Conservation (phyloP, 257 asterid genomes). For the Ehretia macrophylla region DNA sequence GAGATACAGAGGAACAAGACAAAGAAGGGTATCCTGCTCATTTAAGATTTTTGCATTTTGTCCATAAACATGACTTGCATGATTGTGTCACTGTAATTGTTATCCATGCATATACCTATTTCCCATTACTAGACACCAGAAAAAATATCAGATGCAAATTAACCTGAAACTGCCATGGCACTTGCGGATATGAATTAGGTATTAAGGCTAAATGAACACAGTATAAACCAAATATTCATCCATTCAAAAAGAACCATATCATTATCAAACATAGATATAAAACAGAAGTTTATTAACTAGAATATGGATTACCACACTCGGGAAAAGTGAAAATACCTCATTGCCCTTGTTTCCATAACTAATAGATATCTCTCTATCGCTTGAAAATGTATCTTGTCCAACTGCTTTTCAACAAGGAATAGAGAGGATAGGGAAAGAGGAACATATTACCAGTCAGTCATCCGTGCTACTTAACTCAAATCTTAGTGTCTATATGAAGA, state of each 20-base stretch:
- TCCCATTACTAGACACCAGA: too few species aligned
- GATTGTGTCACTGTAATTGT: too few species aligned
- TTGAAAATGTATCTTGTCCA: conserved; percentile 39
- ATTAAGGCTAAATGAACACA: too few species aligned
- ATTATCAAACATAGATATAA: not conserved
- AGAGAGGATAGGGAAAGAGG: conserved; percentile 13
- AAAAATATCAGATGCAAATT: not conserved
- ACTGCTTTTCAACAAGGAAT: conserved; percentile 30
- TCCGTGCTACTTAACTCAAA: conserved; percentile 4
- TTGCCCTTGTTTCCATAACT: conserved; percentile 96
- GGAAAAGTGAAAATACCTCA: conserved; percentile 55
- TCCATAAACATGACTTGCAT: too few species aligned
- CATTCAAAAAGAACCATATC: not conserved
- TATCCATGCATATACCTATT: too few species aligned
- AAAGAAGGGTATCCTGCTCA: too few species aligned
- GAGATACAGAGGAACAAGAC: too few species aligned
- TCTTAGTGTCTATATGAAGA: not conserved
- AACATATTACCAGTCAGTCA: conserved; percentile 13
- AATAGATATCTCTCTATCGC: conserved; percentile 72
- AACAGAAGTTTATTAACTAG: not conserved
- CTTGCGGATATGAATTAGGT: too few species aligned
- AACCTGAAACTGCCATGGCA: too few species aligned
- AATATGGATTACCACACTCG: conserved; percentile 8
- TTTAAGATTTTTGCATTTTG: too few species aligned
- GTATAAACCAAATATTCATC: not conserved